Base-by-base conservation (phyloP, 129 eudicot species). In the Pulicaria dysenterica region DNA sequence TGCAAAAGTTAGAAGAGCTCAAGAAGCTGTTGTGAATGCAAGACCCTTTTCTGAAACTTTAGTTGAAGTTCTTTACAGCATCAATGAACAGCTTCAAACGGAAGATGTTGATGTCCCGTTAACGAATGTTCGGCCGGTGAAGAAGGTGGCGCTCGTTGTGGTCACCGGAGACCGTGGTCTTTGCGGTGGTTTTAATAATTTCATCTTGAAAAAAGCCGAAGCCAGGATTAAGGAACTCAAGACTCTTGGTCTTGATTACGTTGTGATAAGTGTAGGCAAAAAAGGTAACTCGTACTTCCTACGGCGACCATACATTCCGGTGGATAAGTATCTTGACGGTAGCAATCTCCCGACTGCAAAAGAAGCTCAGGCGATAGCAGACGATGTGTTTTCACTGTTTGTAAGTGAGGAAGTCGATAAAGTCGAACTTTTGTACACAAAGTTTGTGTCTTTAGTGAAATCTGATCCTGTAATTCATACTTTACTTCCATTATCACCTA, bases 161-260 rank as follows among this genome's bases (percentile, higher is more conserved):
- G 73, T 87, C 41, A 81, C 92, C 7, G 89, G 92, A 8, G 89
- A 87, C 53, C 77, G 92, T 40, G 92, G 92, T 56, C 86, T 87
- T 31, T 87, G 92, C 19, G 92, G 89, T 0, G 87, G 92, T 24
- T 87, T 81, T 47, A 87, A 84, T 43, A 87, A 79, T 47, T n/a
- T 47, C 0, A 67, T 87, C 44, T 3, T 87, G 50, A 81, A 81
- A 47, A 87, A 87, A 67, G 86, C 89, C 3, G 92, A 84, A 50
- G 36, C 77, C 3, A 46, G 89, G 57, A 82, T 87, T 0, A n/a
- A 17, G 1, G 92, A 87, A 11, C 70, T 87, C 69, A 62, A 61
- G 46, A 53, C 70, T 4, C 79, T 87, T 8, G 87, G 85, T n/a
- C 69, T 87, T 39, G 92, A 84, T 3, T 87, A 24, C 42, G 81